Evolutionary conservation across 108 stramenopile genomes (phyloP), one percentile per base, ranked within the genome.

Genomic region (Skeletonema tropicum): DNA sequence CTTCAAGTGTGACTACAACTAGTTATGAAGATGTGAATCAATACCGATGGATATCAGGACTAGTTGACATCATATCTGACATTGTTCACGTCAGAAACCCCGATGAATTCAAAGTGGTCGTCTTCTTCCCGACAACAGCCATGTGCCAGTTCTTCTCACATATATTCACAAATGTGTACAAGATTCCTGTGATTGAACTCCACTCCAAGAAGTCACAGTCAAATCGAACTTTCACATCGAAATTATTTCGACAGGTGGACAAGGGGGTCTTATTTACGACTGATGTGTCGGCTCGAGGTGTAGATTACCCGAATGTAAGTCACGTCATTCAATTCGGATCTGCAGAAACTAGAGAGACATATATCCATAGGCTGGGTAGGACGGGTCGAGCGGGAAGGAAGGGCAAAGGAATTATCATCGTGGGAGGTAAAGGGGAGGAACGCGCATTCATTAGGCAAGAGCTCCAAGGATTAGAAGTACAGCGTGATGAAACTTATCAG

Each of bases 311-410:
- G 11, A 85, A 86, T 68, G 90, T 95, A 0, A 90, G 88, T 9
- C 85, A 85, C 21, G 92, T 95, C 11, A 58, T 94, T 13, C 94
- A 95, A 75, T 86, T 84, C 57, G 88, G 92, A 11, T 52, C 88
- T 25, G 85, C 94, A 29, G 86, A 90, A n/a, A 78, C 73, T 73
- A 64, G 81, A 29, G 92, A 86, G 58, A 92, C 92, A 69, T 95
- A 93, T 76, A 82, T 92, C 15, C 92, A 94, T 86, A 79, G 95
- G 42, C 80, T 96, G 0, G 95, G 95, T 6, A 85, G 95, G 36
- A 94, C 95, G 35, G 95, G 90, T 3, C 66, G 95, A 9, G 93
- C 93, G 10, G 93, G 93, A 2, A 76, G 66, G 66, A 60, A 60
- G 31, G 90, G 87, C 14, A 42, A 58, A 8, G 86, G 86, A 15